Evolutionary conservation across 805 yeast genomes (phyloP).

Genomic region (Dipodascopsis uninucleata): DNA sequence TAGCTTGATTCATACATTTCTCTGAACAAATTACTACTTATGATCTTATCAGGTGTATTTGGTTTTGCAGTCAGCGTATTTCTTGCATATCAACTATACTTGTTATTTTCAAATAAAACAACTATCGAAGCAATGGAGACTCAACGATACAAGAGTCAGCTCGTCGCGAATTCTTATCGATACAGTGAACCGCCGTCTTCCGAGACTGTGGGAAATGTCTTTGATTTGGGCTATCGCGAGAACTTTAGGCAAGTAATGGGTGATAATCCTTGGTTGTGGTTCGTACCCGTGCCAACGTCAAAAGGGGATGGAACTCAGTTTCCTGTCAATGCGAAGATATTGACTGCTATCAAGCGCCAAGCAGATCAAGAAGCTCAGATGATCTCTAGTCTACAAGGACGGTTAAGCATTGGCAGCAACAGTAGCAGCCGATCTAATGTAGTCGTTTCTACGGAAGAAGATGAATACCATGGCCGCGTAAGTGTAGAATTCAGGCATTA

Average conservation of each 20-base stretch:
- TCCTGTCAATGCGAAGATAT: slow-evolving; percentile 35
- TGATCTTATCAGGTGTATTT: slow-evolving; percentile 52
- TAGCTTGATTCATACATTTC: slow-evolving; percentile 44
- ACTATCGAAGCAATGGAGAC: slow-evolving; percentile 67
- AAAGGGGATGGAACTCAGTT: slow-evolving; percentile 40
- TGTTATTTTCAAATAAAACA: slow-evolving; percentile 62
- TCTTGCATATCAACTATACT: slow-evolving; percentile 44
- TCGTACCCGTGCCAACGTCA: slow-evolving; percentile 53
- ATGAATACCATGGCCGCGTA: slow-evolving; percentile 21
- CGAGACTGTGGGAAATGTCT: slow-evolving; percentile 58
- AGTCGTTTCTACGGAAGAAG: slow-evolving; percentile 14
- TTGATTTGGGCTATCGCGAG: slow-evolving; percentile 59
- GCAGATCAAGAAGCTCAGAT: slow-evolving; percentile 36
- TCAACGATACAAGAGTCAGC: slow-evolving; percentile 37
- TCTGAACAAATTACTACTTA: slow-evolving; percentile 57
- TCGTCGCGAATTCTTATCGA: slow-evolving; percentile 35
- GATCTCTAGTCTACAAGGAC: slow-evolving; percentile 16
- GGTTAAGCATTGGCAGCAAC: neutral
- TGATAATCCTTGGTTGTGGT: slow-evolving; percentile 57
- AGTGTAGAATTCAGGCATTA: slow-evolving; percentile 26
- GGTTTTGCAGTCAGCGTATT: slow-evolving; percentile 57
- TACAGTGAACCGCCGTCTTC: slow-evolving; percentile 46
- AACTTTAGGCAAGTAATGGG: slow-evolving; percentile 83
- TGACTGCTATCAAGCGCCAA: slow-evolving; percentile 32
- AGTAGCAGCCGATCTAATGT: slow-evolving; percentile 4